Evolutionary conservation across 2,329 filamentous ascomycete species (phyloP), one percentile per base, ranked within the genome.

Genomic region (Nigrospora sphaerica): DNA sequence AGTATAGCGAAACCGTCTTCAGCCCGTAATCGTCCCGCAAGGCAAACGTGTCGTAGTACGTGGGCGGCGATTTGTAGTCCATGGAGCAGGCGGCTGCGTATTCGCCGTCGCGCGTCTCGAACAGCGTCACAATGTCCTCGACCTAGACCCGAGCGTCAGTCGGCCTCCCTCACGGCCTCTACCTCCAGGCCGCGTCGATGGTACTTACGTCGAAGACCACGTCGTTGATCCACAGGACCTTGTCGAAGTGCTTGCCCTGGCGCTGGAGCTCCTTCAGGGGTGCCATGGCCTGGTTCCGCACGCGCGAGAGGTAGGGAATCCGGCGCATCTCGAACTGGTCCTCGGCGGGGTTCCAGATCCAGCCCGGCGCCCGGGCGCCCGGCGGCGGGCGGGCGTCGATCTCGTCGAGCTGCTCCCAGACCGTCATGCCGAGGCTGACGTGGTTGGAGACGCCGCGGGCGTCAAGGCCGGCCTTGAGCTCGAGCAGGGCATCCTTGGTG

Each of bases 221-320:
- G 56, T 83, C 80, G 54, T 82, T 81, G 39, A 83, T 57, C 62
- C 78, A 83, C 6, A 83, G 62, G 12, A 83, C 64, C 52, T 72
- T 74, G 56, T 81, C 77, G 51, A 79, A 83, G 14, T 49, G 57
- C 32, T 58, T 60, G n/a, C 78, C 79, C 42, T 73, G 61, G 23
- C 60, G 60, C 12, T 71, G 62, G 39, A 83, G 58, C 39, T 72
- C 67, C 35, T 67, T 64, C 50, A 88, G 60, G 3, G 81, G 82
- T 51, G 76, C 66, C 61, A 88, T 68, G 12, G 77, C 77, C 51
- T 71, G 62, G 63, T 89, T 88, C 34, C 85, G 75, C 44, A 85
- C 62, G 7, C 68, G 69, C 1, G 85, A 74, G 28, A 88, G 70
- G 59, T 85, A 88, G 0, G 83, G 81, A 55, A 88, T 86, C 33